Conservation (phyloP, 1,139 yeast genomes). For the Debaryomycetaceae sp. region DNA sequence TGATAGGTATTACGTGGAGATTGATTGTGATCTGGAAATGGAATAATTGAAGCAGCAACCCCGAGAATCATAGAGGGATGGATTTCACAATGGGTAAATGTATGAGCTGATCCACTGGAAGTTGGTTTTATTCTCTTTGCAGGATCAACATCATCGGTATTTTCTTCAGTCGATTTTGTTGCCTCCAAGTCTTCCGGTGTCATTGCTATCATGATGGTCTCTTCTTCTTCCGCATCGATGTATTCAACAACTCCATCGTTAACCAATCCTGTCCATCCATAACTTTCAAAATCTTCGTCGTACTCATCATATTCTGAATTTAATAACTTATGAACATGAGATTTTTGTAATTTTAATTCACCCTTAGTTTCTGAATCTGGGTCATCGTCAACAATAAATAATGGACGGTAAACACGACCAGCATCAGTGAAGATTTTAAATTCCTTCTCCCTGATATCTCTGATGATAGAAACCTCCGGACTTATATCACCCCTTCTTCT, state of each 20-base stretch:
- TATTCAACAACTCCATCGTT: conserved; percentile 88
- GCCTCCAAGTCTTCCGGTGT: conserved; percentile 93
- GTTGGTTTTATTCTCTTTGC: conserved; percentile 85
- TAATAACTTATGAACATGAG: conserved; percentile 69
- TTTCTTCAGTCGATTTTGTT: conserved; percentile 44
- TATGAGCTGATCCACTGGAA: conserved; percentile 62
- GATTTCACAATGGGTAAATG: conserved; percentile 98
- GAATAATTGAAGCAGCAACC: conserved; percentile 97
- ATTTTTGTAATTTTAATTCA: conserved; percentile 79
- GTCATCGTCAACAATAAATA: conserved; percentile 86
- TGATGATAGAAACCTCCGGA: conserved; percentile 92
- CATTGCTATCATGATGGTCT: conserved; percentile 98
- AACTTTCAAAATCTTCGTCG: conserved; percentile 57
- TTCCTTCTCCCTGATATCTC: conserved; percentile 96
- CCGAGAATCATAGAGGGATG: conserved; percentile 99
- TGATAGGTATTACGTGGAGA: conserved; percentile 99
- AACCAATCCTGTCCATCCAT: conserved; percentile 83
- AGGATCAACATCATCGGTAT: conserved; percentile 60
- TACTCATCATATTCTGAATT: conserved; percentile 61
- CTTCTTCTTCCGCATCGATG: conserved; percentile 97
- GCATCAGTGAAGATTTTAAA: conserved; percentile 96
- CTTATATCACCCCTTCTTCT: conserved; percentile 96
- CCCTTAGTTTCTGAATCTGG: conserved; percentile 72
- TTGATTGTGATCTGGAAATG: conserved; percentile 99
- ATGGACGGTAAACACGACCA: conserved; percentile 95